A percentile compares a stretch with the other conserved stretches of the same genome.
Conservation (phyloP, 331 rosid genomes). For the Malus hybrid region DNA sequence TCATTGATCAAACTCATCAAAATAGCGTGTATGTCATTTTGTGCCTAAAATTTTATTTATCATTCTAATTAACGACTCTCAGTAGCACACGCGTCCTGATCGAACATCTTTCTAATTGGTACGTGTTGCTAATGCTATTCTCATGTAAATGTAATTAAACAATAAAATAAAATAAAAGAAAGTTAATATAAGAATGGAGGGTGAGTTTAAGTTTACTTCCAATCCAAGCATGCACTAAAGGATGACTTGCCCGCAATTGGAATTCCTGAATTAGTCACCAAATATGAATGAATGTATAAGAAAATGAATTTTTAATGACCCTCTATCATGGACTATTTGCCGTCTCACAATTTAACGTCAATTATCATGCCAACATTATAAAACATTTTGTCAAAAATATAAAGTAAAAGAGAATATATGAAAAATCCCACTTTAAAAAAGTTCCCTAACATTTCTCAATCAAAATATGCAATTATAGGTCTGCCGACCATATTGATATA, state of each 20-base stretch:
- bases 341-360: no score
- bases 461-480: background rate
- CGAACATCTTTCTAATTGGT: background rate
- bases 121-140: background rate
- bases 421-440: no score
- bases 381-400: no score
- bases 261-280: background rate
- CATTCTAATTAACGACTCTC: background rate
- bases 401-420: accelerated
- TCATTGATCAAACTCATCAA: no score
- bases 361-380: no score
- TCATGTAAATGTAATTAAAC: background rate
- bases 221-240: background rate
- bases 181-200: background rate
- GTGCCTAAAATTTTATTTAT: no score
- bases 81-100: background rate
- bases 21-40: no score
- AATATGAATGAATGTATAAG: background rate
- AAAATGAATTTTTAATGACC: no score
- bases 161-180: no score
- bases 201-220: background rate
- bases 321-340: no score
- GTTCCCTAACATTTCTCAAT: no score
- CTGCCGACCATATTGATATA: background rate
- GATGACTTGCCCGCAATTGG: background rate